Evolutionary conservation across 2,329 filamentous ascomycete species (phyloP), one percentile per base, ranked within the genome.

Genomic region (Ophiobolus disseminans): DNA sequence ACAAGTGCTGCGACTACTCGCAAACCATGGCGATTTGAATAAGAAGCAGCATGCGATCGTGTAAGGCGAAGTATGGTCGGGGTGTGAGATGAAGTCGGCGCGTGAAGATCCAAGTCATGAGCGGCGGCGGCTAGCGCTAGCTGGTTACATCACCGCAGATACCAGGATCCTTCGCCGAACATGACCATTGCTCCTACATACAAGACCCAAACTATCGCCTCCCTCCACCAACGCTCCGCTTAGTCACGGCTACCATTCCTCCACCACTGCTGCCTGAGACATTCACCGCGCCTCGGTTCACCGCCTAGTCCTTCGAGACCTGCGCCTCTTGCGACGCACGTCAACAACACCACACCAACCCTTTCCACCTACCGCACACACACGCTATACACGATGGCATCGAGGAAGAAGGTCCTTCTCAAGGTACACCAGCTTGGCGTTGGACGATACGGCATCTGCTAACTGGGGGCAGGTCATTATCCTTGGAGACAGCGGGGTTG

Each of bases 401-500:
- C 69, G 50, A 64, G 69, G 49, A 94, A 93, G 88, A 94, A 94
- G 87, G 89, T 93, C 62, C 84, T 94, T 60, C 81, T 94, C 74
- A 94, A 94, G 88, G 90, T 93, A 80, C 62, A 71, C 11, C 31
- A 51, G 43, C 44, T 48, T 16, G 8, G 5, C 3, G 2, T 6
- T 5, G 9, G 14, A 34, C 4, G n/a, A 25, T n/a, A 32, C 1
- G 14, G 17, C 14, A 3, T 26, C 6, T 21, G 35, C 60, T 69
- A 42, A 69, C 43, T 50, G 44, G 40, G 21, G 39, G 25, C 47
- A 97, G 93, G 92, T 99, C 71, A 99, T 99, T 71, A 97, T 99
- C 78, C 87, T 99, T 65, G 94, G 94, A 67, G 94, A 99, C 77
- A 97, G 93, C 77, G 94, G 94, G 79, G 94, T 99, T 56, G 94